Base-by-base conservation (phyloP, 2,329 filamentous ascomycete genomes). In the Ceratocystis harringtonii region DNA sequence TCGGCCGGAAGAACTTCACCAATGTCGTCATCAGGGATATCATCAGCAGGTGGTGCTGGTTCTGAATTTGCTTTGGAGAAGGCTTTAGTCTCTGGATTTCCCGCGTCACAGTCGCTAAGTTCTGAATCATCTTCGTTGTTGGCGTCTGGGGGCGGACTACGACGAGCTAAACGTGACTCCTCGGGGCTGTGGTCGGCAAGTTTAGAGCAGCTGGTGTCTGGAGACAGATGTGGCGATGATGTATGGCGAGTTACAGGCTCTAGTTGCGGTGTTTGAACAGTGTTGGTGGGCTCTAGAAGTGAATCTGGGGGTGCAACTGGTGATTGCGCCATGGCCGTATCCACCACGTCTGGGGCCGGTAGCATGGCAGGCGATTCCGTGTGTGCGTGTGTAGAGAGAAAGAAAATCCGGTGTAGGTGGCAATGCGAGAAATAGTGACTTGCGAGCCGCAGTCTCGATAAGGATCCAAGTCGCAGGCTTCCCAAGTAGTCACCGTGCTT, bases 1-100 rank as follows among this genome's bases (percentile, higher is more conserved):
- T 96, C 87, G 73, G 92, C 90, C 0, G 92, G 92, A 60, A 86
- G 79, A 65, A 95, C 82, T 64, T 94, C 89, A 70, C 88, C 88
- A 70, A 89, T 86, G 70, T 90, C 87, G 60, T 84, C 81, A 65
- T 80, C 78, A 28, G 41, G 22, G 50, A 79, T 69, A 15, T 74
- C 72, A 43, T 55, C 32, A 12, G 25, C 7, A 6, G 30, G 7
- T 12, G n/a, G 58, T 19, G 57, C 36, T 30, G 50, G 65, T 8
- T 71, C 45, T 17, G 25, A 30, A 22, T 44, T 30, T 17, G 61
- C 19, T 19, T 55, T 41, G 15, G 69, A 65, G 32, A 48, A 3
- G 17, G 10, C 28, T 60, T n/a, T 61, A n/a, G 62, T 43, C 19
- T 68, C 45, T 30, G n/a, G 19, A 22, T 61, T 63, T 15, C 7